Evolutionary conservation across 495 filamentous ascomycete genomes (phyloP).

Genomic region (Daldinia decipiens): DNA sequence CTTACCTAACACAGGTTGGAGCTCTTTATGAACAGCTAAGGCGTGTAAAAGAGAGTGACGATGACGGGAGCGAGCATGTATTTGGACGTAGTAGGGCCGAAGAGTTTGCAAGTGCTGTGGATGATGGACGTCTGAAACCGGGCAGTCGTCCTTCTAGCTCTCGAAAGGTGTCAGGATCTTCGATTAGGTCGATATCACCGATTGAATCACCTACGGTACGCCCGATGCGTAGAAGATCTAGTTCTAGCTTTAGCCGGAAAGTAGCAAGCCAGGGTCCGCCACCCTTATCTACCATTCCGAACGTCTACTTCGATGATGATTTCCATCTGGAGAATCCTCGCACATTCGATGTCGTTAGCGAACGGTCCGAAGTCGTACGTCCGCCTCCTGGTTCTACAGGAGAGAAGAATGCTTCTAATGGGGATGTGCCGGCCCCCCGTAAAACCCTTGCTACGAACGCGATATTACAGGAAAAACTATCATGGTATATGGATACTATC

Average conservation of each 20-base stretch:
- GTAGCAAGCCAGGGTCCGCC: slow-evolving; percentile 70
- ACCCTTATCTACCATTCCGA: slow-evolving; percentile 89
- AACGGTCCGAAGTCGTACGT: slow-evolving; percentile 89
- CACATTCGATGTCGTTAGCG: slow-evolving; percentile 96
- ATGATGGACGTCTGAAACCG: slow-evolving; percentile 58
- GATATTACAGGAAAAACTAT: slow-evolving; percentile 98
- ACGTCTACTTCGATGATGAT: slow-evolving; percentile 92
- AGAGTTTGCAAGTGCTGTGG: slow-evolving; percentile 58
- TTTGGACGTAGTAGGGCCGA: slow-evolving; percentile 60
- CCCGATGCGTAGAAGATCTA: slow-evolving; percentile 54
- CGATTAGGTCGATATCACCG: slow-evolving; percentile 59
- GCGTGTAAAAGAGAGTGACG: slow-evolving; percentile 75
- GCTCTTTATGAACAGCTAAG: slow-evolving; percentile 84
- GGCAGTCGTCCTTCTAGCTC: slow-evolving; percentile 53
- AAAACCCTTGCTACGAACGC: slow-evolving; percentile 96
- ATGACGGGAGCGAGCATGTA: slow-evolving; percentile 60
- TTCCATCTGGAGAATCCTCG: slow-evolving; percentile 97
- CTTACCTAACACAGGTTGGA: slow-evolving; percentile 85
- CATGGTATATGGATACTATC: slow-evolving; percentile 99
- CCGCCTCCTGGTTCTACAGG: slow-evolving; percentile 66
- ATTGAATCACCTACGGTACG: slow-evolving; percentile 60
- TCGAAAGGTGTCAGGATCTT: slow-evolving; percentile 59
- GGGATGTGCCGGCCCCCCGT: slow-evolving; percentile 70
- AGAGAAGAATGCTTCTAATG: slow-evolving; percentile 69
- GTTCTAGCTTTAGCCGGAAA: slow-evolving; percentile 61